Conservation (phyloP, 139 green algal species). For the Closterium sp. region DNA sequence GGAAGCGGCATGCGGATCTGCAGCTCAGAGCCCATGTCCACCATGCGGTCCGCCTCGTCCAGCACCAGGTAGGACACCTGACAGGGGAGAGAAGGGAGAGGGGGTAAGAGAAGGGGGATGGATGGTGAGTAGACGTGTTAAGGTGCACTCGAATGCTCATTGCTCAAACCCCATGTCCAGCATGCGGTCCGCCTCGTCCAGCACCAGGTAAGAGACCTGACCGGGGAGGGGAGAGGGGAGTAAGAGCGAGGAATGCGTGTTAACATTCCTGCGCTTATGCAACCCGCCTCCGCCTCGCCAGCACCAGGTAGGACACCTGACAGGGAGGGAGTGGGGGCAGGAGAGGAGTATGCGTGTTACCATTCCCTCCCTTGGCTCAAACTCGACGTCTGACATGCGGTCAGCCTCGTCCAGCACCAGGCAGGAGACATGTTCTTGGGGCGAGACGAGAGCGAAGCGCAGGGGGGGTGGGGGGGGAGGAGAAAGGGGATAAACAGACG, state of each 20-base stretch:
- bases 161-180: too few species aligned
- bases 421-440: conserved; percentile 69
- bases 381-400: conserved; percentile 23
- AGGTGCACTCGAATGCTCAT: too few species aligned
- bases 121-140: too few species aligned
- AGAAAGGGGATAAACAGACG: too few species aligned
- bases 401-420: conserved; percentile 92
- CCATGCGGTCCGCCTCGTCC: too few species aligned
- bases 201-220: conserved; percentile 76
- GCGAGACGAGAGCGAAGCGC: too few species aligned
- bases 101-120: too few species aligned
- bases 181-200: conserved; percentile 87
- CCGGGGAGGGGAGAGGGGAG: too few species aligned
- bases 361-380: too few species aligned
- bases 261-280: conserved; percentile 58
- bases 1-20: conserved; percentile 84
- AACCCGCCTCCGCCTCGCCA: conserved; percentile 35
- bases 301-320: conserved; percentile 71
- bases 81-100: conserved; percentile 57
- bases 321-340: conserved; percentile 53
- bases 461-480: too few species aligned
- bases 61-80: conserved; percentile 70
- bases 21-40: conserved; percentile 81
- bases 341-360: too few species aligned
- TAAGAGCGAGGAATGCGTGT: too few species aligned